Base-by-base conservation (phyloP, 169 alveolate species). In the Babesia bigemina region DNA sequence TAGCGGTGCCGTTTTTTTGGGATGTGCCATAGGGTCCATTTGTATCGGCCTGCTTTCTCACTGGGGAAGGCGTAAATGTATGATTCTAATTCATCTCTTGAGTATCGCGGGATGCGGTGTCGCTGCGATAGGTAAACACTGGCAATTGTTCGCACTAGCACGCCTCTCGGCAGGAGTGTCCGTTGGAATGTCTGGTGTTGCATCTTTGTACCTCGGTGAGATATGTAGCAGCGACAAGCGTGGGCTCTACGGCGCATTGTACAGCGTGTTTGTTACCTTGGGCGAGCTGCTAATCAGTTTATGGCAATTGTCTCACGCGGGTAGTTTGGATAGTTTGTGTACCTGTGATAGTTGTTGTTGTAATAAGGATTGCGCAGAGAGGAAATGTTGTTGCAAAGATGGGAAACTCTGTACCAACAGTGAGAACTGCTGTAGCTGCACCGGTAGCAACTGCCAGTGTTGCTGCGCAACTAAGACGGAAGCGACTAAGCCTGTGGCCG, bases 121-220 rank as follows among this genome's bases (percentile, higher is more conserved):
- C 22, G 76, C 91, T 22, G 59, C 84, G 11, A 71, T 70, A 28
- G 86, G 86, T 17, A 66, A 47, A 55, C 73, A 67, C 59, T 89
- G 85, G 58, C 57, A 49, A 26, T 53, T 91, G 16, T 81, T 93
- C 29, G 55, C 91, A 56, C 33, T 87, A 22, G 92, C 92, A 10
- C 87, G 96, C 12, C 45, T 92, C 13, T 44, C 87, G n/a, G 77
- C 87, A 13, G 96, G 96, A 4, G 60, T 91, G 48, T 95, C 92
- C 8, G 88, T 92, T 49, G 96, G 96, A 0, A 53, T 92, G 56
- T 89, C 96, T 1, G 94, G 90, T 3, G 74, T 91, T 36, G 93
- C 81, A 11, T 95, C 96, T 0, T 59, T 90, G 92, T 93, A 85
- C 75, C 75, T 92, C n/a, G 82, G 92, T 1, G 96, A 93, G 61